phyloP scores from a whole-genome alignment of 345 rosid species.

The Salix purpurea region DNA sequence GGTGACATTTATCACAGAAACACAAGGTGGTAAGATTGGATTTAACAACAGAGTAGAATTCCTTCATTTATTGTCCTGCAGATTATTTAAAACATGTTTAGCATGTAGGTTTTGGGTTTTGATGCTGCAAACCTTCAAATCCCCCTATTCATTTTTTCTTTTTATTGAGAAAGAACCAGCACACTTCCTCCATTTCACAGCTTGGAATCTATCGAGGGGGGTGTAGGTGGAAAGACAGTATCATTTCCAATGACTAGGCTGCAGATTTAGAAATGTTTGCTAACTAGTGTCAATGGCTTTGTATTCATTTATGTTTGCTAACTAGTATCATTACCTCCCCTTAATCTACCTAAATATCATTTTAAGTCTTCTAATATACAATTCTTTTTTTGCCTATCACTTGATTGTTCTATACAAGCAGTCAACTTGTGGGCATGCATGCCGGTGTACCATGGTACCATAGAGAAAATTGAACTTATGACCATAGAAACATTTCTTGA shows the following conservation, averaged over 20 bases:
- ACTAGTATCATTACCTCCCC: neutral
- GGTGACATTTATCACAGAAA: neutral
- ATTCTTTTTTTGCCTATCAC: neutral
- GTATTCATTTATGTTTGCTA: neutral
- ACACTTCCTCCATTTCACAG: neutral
- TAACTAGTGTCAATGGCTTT: neutral
- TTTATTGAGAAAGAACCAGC: neutral
- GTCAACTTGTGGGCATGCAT: neutral
- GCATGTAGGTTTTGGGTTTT: neutral
- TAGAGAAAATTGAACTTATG: neutral
- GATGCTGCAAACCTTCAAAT: neutral
- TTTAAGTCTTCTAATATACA: neutral
- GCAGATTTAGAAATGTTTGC: neutral
- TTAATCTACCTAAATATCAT: neutral
- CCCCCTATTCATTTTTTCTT: neutral
- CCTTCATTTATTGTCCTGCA: neutral
- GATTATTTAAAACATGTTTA: neutral
- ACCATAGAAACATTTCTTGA: neutral
- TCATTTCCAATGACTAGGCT: neutral
- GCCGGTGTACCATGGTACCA: neutral
- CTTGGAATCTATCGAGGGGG: neutral
- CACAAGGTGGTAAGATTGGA: neutral
- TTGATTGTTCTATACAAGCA: neutral
- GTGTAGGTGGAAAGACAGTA: neutral
- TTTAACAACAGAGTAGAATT: neutral